These are phyloP conservation scores for Kwoniella bestiolae DNA, from an alignment of 768 basidiomycete species.

Conservation along the genomic window DNA sequence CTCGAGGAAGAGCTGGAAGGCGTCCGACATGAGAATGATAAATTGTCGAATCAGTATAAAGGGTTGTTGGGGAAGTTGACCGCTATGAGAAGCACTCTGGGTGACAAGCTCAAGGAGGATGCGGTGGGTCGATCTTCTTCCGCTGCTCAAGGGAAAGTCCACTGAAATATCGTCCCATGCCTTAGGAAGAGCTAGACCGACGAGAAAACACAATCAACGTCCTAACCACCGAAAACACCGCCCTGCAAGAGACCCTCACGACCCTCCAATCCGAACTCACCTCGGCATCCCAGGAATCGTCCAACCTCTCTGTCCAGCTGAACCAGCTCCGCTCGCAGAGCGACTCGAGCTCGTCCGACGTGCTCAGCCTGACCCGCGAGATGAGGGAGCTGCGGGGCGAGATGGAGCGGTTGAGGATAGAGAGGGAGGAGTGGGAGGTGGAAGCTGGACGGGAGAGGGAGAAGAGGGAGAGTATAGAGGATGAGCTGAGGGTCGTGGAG, in stretches of 20 bases:
- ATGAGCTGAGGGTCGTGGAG: constrained; percentile 64
- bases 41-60: constrained; percentile 81
- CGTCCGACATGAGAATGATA: constrained; percentile 82
- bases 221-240: constrained; percentile 76
- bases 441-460: constrained; percentile 70
- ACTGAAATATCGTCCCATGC: too few species aligned
- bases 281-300: constrained; percentile 73
- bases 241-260: constrained; percentile 71
- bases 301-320: constrained; percentile 71
- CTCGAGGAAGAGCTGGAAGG: constrained; percentile 76
- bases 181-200: constrained; percentile 97
- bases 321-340: constrained; percentile 56
- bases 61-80: constrained; percentile 85
- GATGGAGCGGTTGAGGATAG: constrained; percentile 80
- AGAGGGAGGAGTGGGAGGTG: constrained; percentile 74
- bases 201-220: constrained; percentile 81
- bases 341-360: constrained; percentile 50
- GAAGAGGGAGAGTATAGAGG: constrained; percentile 70
- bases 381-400: constrained; percentile 82
- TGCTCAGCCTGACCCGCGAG: constrained; percentile 62
- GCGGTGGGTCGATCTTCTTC: constrained; percentile 68
- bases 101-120: constrained; percentile 93
- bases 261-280: constrained; percentile 81
- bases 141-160: too few species aligned
- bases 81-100: constrained; percentile 87